Conservation (phyloP, 306 rosid species). For the Vigna trinervia region DNA sequence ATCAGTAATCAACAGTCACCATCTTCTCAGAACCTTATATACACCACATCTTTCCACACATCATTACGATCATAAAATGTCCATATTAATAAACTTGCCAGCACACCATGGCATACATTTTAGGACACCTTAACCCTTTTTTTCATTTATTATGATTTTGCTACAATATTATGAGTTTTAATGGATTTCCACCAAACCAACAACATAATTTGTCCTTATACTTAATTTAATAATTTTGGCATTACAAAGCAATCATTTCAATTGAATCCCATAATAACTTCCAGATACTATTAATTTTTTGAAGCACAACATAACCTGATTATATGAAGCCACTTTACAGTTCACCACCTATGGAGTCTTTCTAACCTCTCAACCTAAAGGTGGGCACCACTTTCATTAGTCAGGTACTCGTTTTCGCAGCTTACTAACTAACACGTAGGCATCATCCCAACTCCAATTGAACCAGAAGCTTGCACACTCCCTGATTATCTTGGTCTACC, state of each 20-base stretch:
- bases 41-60: conserved; percentile 22
- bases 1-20: conserved; percentile 38
- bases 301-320: conserved; percentile 26
- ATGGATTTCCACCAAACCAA: conserved; percentile 8
- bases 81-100: conserved; percentile 1
- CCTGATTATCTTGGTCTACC: conserved; percentile 16
- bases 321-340: conserved; percentile 25
- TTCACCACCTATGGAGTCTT: conserved; percentile 20
- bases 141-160: not conserved
- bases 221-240: not conserved
- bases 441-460: conserved; percentile 26
- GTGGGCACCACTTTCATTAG: conserved; percentile 15
- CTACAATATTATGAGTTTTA: conserved; percentile 6
- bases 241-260: conserved; percentile 5
- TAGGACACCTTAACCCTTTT: conserved; percentile 1
- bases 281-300: conserved; percentile 17
- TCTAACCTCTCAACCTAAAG: conserved; percentile 26
- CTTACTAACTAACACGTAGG: conserved; percentile 15
- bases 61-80: conserved; percentile 22
- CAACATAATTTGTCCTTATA: conserved; percentile 3
- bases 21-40: conserved; percentile 16
- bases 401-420: not conserved
- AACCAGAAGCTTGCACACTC: conserved; percentile 26
- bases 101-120: conserved; percentile 1
- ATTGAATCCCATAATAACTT: conserved; percentile 33